Percentiles rank a stretch among this genome's conserved stretches.
Evolutionary conservation across 2,329 filamentous ascomycete species (phyloP).

Genomic region (Verticillium nonalfalfae): DNA sequence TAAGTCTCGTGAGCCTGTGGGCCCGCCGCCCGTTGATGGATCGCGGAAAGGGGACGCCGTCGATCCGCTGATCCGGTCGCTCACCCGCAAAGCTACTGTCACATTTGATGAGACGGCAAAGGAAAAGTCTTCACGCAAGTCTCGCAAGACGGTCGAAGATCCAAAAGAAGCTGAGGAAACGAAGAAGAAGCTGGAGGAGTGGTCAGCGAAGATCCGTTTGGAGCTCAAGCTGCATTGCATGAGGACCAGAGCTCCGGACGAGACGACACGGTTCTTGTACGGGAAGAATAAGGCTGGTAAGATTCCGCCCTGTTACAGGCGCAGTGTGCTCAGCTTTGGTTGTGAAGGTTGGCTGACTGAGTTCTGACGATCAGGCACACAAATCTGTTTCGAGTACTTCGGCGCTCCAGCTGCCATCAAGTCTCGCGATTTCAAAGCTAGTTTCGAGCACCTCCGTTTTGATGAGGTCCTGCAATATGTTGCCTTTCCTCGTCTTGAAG

Average conservation of each 20-base stretch:
- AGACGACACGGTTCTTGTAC: constrained; percentile 17
- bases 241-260: constrained; percentile 13
- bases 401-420: constrained; percentile 4
- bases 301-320: neutral
- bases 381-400: constrained; percentile 18
- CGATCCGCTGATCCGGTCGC: neutral
- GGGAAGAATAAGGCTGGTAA: constrained; percentile 11
- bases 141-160: neutral
- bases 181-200: neutral
- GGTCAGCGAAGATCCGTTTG: neutral
- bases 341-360: neutral
- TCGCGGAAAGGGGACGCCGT: neutral
- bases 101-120: neutral
- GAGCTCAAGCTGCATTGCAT: constrained; percentile 16
- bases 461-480: constrained; percentile 20
- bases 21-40: neutral
- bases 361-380: constrained; percentile 8
- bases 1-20: neutral
- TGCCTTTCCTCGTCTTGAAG: constrained; percentile 11
- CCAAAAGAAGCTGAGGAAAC: neutral
- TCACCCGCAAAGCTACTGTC: neutral
- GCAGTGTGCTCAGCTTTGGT: neutral
- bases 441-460: constrained; percentile 15
- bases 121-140: neutral
- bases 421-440: constrained; percentile 6